Base-by-base conservation (phyloP, 176 grass and related monocot genomes). In the Aegilops speltoides region DNA sequence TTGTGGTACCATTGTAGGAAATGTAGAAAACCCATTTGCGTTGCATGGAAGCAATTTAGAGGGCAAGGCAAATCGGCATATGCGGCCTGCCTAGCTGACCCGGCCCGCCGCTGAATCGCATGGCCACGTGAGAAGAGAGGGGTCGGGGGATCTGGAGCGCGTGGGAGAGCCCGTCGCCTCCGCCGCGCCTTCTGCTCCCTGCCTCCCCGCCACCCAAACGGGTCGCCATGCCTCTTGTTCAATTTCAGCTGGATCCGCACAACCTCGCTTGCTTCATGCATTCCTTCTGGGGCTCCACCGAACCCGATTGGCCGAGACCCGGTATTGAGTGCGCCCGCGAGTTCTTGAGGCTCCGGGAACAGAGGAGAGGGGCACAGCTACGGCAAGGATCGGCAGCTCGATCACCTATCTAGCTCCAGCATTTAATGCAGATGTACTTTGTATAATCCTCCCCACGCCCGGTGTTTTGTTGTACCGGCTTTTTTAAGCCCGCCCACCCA, bases 161-260 rank as follows among this genome's bases (percentile, higher is more conserved):
- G 87, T 95, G 91, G 84, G 77, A 68, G 71, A 48, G 29, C 88
- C 82, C 89, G 84, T 75, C 60, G 71, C 66, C 79, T 62, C 52
- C 89, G 93, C 57, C 93, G 86, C 71, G 61, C 64, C 77, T 77
- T 34, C 45, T 48, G 91, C 85, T 22, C 10, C 20, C 68, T 80
- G 80, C 63, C 73, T 82, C 78, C 79, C 48, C 64, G 6, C 43
- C 0, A 28, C 26, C 64, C 41, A 50, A 10, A 16, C 43, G 62
- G 40, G 70, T 41, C 57, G 20, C 57, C 19, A 8, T 23, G 22
- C 57, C 57, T 9, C 57, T 23, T 60, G 2, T 22, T 10, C 20
- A 10, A 50, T 50, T 16, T 50, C 46, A 50, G 14, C 14, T 9
- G 13, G 72, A 48, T 28, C 45, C 73, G 45, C 73, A 24, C 72